These are phyloP conservation scores for Geotrichum klebahnii DNA, from an alignment of 1,139 yeast species.

Conservation along the genomic window DNA sequence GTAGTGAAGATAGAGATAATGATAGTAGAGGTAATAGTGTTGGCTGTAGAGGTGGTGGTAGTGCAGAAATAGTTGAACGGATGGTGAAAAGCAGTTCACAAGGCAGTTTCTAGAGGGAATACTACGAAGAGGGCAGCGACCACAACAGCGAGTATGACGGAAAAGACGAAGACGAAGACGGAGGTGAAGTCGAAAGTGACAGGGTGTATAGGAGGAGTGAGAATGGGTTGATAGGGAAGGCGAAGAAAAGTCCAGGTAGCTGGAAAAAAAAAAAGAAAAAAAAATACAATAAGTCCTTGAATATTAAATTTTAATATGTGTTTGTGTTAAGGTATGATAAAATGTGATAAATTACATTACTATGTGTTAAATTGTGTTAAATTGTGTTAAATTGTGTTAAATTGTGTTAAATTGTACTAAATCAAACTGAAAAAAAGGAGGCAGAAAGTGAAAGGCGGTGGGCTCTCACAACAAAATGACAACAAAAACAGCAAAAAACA, in stretches of 20 bases:
- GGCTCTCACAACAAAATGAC: not conserved
- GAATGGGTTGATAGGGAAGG: not conserved
- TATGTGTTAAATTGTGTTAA: too few species aligned
- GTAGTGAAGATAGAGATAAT: too few species aligned
- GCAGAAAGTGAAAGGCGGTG: not conserved
- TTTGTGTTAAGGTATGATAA: too few species aligned
- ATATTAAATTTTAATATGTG: not conserved
- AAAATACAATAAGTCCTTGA: not conserved
- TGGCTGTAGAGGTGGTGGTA: too few species aligned
- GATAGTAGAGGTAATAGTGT: too few species aligned
- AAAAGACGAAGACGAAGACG: not conserved
- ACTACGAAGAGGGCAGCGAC: too few species aligned
- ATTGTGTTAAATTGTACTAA: not conserved
- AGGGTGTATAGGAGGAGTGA: too few species aligned
- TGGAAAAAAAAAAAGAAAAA: not conserved
- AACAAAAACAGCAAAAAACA: not conserved
- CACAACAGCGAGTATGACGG: not conserved
- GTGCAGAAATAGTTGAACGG: too few species aligned
- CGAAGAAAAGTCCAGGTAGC: not conserved
- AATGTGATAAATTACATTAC: too few species aligned
- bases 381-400: too few species aligned
- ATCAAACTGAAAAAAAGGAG: not conserved
- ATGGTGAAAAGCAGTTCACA: too few species aligned
- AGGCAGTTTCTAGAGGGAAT: too few species aligned
- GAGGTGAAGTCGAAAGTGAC: not conserved